Conservation (phyloP, 2,329 filamentous ascomycete genomes). For the Exserohilum turcica region DNA sequence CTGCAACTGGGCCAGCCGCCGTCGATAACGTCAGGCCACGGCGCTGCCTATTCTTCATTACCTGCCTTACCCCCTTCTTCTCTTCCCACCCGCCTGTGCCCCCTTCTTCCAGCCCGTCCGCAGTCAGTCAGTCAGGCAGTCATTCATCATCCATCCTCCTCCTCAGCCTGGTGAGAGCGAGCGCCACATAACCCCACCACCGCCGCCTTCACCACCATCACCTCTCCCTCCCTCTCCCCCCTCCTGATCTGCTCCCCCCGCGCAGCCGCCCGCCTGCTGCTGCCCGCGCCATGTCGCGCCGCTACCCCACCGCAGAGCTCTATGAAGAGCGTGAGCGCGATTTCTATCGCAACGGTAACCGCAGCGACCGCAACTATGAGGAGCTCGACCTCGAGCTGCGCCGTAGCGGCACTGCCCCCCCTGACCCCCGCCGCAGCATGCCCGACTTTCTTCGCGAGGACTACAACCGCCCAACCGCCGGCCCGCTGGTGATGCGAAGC, state of each 20-base stretch:
- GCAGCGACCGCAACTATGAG: conserved; percentile 53
- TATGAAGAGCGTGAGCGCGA: conserved; percentile 58
- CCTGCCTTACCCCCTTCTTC: conserved; percentile 10
- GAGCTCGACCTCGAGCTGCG: conserved; percentile 57
- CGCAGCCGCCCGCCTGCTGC: conserved; percentile 20
- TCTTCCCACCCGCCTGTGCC: conserved; percentile 3
- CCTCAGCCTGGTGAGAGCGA: neutral
- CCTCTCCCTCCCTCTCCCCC: neutral
- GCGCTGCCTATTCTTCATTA: conserved; percentile 14
- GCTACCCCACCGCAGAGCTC: conserved; percentile 54
- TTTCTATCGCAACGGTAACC: conserved; percentile 52
- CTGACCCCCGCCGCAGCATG: conserved; percentile 49
- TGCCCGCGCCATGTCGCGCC: conserved; percentile 40
- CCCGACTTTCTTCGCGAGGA: conserved; percentile 58
- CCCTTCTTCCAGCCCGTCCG: conserved; percentile 8
- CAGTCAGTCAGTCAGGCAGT: conserved; percentile 5
- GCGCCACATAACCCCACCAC: conserved; percentile 17
- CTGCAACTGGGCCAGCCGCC: conserved; percentile 26
- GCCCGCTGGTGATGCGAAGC: conserved; percentile 54
- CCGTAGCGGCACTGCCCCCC: conserved; percentile 34
- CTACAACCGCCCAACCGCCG: conserved; percentile 54
- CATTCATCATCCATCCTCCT: no score
- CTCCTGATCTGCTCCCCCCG: conserved; percentile 1
- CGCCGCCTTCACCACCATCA: neutral
- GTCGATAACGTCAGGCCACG: conserved; percentile 36